Conservation (phyloP, 75 land plant genomes). For the Pinus taeda region DNA sequence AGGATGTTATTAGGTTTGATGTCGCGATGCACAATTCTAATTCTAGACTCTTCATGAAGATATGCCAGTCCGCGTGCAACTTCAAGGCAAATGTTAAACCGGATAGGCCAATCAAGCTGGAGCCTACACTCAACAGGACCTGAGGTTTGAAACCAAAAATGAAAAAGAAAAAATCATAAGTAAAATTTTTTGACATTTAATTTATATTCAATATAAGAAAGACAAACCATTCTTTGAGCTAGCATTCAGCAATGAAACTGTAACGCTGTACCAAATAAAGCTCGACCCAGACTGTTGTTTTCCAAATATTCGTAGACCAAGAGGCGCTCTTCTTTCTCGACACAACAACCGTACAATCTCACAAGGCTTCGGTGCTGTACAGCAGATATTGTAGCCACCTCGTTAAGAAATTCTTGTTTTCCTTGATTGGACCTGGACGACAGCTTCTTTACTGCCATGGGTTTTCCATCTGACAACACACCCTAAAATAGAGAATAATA, state of each 20-base stretch:
- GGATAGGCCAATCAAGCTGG: conserved; percentile 25
- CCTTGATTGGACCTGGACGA: conserved; percentile 9
- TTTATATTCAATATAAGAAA: background rate
- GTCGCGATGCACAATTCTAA: conserved; percentile 39
- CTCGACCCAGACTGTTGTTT: conserved; percentile 17
- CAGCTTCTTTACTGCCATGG: conserved; percentile 23
- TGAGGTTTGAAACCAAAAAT: background rate
- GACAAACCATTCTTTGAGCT: background rate
- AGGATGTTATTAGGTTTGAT: conserved; percentile 46
- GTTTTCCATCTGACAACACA: conserved; percentile 5
- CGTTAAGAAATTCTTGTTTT: conserved; percentile 21
- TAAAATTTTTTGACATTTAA: background rate
- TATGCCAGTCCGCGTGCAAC: conserved; percentile 42
- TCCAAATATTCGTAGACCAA: conserved; percentile 25
- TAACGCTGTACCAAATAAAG: conserved; percentile 16
- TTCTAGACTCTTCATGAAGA: conserved; percentile 34
- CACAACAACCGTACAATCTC: conserved; percentile 19
- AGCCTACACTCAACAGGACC: background rate
- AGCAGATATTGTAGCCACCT: conserved; percentile 20
- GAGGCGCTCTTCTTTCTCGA: conserved; percentile 16
- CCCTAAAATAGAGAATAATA: background rate
- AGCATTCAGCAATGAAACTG: background rate
- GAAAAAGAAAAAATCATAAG: background rate
- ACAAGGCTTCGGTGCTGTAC: conserved; percentile 23
- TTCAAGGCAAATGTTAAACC: conserved; percentile 34